Conservation (phyloP, 345 rosid genomes). For the Ailanthus altissimus region DNA sequence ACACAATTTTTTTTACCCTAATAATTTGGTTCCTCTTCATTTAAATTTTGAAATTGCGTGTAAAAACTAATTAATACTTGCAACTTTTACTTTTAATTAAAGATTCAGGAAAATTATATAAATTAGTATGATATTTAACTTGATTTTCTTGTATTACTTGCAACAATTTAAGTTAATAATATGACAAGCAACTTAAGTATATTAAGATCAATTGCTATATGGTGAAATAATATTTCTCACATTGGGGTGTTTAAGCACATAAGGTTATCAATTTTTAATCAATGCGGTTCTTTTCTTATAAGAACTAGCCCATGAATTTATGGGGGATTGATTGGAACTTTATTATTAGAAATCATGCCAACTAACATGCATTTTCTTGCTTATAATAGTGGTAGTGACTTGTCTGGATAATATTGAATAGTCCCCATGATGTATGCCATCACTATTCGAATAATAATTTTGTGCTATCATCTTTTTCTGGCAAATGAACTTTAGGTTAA, state of each 20-base stretch:
- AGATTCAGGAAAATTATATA: too few relatives aligned
- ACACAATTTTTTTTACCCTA: not conserved
- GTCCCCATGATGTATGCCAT: not conserved
- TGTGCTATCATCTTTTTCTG: not conserved
- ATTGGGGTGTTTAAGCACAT: too few relatives aligned
- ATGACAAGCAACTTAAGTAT: not conserved
- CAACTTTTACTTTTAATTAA: too few relatives aligned
- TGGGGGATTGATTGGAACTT: conserved; percentile 1
- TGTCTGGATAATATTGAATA: conserved; percentile 13
- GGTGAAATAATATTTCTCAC: not conserved
- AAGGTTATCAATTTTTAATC: not conserved
- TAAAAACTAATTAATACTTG: too few relatives aligned
- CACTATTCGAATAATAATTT: not conserved
- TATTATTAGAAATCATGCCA: not conserved
- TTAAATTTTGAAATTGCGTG: too few relatives aligned
- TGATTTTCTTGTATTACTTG: too few relatives aligned
- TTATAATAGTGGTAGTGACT: not conserved
- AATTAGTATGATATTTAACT: too few relatives aligned
- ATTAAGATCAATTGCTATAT: not conserved
- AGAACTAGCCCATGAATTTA: conserved; percentile 15
- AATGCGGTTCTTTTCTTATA: not conserved
- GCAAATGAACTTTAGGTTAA: conserved; percentile 1
- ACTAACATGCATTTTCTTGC: not conserved
- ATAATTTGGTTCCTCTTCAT: not conserved
- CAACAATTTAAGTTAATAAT: too few relatives aligned